These are phyloP conservation scores for Termitomyces bulborhizus DNA, from an alignment of 768 basidiomycete species.

Conservation along the genomic window DNA sequence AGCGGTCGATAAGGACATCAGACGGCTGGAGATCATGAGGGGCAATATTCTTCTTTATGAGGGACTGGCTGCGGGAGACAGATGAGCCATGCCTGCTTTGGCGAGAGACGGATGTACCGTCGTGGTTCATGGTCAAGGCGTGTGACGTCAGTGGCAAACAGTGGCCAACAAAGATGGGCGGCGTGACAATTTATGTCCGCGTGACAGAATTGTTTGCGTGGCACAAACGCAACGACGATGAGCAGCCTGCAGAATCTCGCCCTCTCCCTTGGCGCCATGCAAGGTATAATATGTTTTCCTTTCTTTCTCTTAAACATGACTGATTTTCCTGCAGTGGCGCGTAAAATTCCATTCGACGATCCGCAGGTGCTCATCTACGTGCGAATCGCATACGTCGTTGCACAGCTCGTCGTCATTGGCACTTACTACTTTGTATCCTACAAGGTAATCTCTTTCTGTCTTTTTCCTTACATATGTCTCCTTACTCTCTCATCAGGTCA, in stretches of 20 bases:
- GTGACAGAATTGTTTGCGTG: neutral
- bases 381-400: slow-evolving; percentile 73
- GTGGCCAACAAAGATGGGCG: neutral
- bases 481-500: slow-evolving; percentile 50
- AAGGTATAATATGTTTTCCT: slow-evolving; percentile 42
- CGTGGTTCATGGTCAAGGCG: slow-evolving; percentile 20
- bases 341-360: slow-evolving; percentile 88
- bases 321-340: slow-evolving; percentile 55
- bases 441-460: slow-evolving; percentile 35
- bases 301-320: too few species aligned
- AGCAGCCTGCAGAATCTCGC: slow-evolving; percentile 78
- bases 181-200: too few species aligned
- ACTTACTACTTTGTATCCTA: slow-evolving; percentile 77
- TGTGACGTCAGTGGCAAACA: slow-evolving; percentile 7
- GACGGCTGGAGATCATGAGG: slow-evolving; percentile 87
- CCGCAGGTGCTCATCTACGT: slow-evolving; percentile 77
- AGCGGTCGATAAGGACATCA: slow-evolving; percentile 94
- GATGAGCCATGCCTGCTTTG: slow-evolving; percentile 69
- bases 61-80: slow-evolving; percentile 71
- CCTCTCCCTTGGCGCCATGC: slow-evolving; percentile 92
- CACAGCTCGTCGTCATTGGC: slow-evolving; percentile 65
- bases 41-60: slow-evolving; percentile 93
- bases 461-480: too few species aligned
- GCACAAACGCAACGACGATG: slow-evolving; percentile 32
- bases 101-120: slow-evolving; percentile 28